Base-by-base conservation (phyloP, 2,329 filamentous ascomycete genomes). In the Aspergillus sp. region DNA sequence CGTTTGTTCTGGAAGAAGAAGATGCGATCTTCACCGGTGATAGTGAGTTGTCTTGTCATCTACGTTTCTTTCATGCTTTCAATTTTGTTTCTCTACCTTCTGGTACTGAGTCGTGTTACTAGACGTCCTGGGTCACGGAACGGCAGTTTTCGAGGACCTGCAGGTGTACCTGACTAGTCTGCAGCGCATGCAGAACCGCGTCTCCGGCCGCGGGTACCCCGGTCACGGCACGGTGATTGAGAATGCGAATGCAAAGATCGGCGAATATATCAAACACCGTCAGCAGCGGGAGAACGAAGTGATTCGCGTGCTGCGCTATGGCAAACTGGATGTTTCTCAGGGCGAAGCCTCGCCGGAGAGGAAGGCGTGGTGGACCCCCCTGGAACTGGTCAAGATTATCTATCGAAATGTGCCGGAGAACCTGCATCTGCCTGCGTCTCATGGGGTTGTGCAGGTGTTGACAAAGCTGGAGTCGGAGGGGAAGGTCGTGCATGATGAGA, bases 11-110 rank as follows among this genome's bases (percentile, higher is more conserved):
- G 4, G 81, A 86, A 43, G 89, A 95, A 61, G 81, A 96, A 64
- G 81, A 90, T 61, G 87, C 89, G 38, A 85, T 96, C 75, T 94
- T 96, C 70, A 95, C 91, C 0, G 91, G 88, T 5, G 91, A 96
- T 71, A 95, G 73, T 76, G 57, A 61, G 73, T 69, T 4, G 10
- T 17, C 11, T 19, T 32, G n/a, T 13, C 5, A 7, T 10, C 32
- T 16, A 16, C 44, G 13, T 43, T 36, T 45, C 4, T 41, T 13
- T 49, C 29, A 23, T 17, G 17, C 16, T 23, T 44, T 45, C 31
- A 14, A 16, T 42, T 48, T 13, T 19, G n/a, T 46, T 38, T 47
- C 36, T 17, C 38, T 55, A 40, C n/a, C 41, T 56, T 41, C 36
- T 40, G 29, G 9, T 34, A 5, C 31, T 40, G 23, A n/a, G n/a